Conservation (phyloP, 2,329 filamentous ascomycete genomes). For the Fusarium sp. region DNA sequence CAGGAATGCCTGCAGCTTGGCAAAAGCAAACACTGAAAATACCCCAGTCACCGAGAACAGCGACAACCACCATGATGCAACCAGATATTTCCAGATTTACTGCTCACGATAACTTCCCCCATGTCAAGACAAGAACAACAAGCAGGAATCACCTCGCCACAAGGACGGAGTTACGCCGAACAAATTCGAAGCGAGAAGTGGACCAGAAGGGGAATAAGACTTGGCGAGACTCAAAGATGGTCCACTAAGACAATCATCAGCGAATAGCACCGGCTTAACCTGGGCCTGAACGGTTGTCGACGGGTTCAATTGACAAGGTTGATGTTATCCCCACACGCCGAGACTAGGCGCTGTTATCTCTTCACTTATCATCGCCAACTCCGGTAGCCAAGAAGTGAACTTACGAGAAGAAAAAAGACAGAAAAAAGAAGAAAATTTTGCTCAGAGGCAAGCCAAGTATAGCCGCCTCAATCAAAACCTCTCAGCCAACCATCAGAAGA, state of each 20-base stretch:
- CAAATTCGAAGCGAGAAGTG: slow-evolving; percentile 1
- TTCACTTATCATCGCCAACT: slow-evolving; percentile 12
- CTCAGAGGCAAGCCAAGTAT: slow-evolving; percentile 7
- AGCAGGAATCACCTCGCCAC: slow-evolving; percentile 9
- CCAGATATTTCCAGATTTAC: slow-evolving; percentile 16
- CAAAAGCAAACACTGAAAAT: slow-evolving; percentile 1
- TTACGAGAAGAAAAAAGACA: background rate
- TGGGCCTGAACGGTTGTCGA: slow-evolving; percentile 6
- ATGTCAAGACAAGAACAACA: background rate
- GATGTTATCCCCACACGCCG: slow-evolving; percentile 12
- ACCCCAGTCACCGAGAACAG: slow-evolving; percentile 1
- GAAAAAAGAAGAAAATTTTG: background rate
- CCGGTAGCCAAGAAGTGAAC: slow-evolving; percentile 5
- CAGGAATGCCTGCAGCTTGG: background rate
- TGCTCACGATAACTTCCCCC: slow-evolving; percentile 27
- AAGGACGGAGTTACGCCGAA: slow-evolving; percentile 30
- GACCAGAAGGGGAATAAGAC: background rate
- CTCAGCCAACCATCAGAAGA: slow-evolving; percentile 17
- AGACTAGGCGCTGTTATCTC: background rate
- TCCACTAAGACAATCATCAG: background rate
- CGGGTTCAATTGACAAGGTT: slow-evolving; percentile 12
- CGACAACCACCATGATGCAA: slow-evolving; percentile 25
- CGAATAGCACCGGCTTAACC: slow-evolving; percentile 2
- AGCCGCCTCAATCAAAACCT: slow-evolving; percentile 1
- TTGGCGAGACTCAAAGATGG: slow-evolving; percentile 3